Base-by-base conservation (phyloP, 139 green algal species). In the Chlorella ohadii region DNA sequence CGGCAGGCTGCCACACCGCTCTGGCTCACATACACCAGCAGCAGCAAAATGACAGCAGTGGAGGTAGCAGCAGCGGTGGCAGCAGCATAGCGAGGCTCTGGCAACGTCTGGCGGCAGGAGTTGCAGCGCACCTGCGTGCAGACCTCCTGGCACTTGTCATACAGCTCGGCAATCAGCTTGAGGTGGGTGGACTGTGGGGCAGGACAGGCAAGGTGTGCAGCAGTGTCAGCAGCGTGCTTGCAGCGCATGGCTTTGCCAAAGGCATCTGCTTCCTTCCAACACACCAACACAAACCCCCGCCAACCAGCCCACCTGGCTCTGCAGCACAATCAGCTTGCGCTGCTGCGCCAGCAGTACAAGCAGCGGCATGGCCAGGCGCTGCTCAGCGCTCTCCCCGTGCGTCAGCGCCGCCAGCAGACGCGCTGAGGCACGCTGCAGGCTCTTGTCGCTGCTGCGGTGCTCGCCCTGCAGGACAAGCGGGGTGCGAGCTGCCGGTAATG, bases 101-200 rank as follows among this genome's bases (percentile, higher is more conserved):
- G 51, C 51, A 59, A 22, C 12, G 11, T 59, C 11, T 9, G 9
- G 44, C 7, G 22, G 15, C 51, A 59, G 15, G 11, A 22, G 12
- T 13, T 59, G 51, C 27, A 68, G 33, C 65, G 6, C 75, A 81
- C 44, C 55, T 83, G 74, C 11, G 56, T 81, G 59, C 74, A 34
- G 41, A 86, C 81, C 82, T 92, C 87, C 77, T 98, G 93, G 75
- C 93, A 96, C 38, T 88, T 90, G 88, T 98, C 95, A 66, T 95
- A 95, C 83, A 95, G 91, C 81, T 96, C 94, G 9, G 91, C 89
- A 28, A 97, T 72, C 41, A 97, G 87, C 89, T 98, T 98, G 44
- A 98, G 79, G 80, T 96, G 94, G 47, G 90, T 87, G 17, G 83
- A 86, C 59, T 92, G 80, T 34, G 19, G 11, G 28, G 33, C 41